These are phyloP conservation scores for Gilbertella persicaria DNA, from an alignment of 371 early-diverging fungal genomes.

Conservation along the genomic window DNA sequence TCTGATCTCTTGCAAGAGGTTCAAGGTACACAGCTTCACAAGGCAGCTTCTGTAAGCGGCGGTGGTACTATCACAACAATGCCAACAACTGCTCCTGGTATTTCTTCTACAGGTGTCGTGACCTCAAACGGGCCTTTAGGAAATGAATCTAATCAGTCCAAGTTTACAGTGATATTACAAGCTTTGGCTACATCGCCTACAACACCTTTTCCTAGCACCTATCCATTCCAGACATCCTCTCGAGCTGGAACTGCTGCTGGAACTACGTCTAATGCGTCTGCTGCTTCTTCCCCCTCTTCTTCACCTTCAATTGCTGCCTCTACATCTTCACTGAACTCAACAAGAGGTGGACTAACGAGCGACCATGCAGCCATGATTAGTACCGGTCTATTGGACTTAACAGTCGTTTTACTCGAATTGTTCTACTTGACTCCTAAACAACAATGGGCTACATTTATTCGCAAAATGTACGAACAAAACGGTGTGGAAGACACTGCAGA, in stretches of 20 bases:
- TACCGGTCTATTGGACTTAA: slow-evolving; percentile 51
- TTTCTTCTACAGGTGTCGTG: neutral
- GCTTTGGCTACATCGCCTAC: slow-evolving; percentile 46
- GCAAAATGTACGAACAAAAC: slow-evolving; percentile 37
- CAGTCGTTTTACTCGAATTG: slow-evolving; percentile 48
- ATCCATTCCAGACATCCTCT: slow-evolving; percentile 37
- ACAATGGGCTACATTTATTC: slow-evolving; percentile 43
- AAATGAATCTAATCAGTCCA: slow-evolving; percentile 1
- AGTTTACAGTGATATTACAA: slow-evolving; percentile 35
- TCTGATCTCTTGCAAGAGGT: slow-evolving; percentile 5
- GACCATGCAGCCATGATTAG: slow-evolving; percentile 41
- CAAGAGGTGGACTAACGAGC: slow-evolving; percentile 7
- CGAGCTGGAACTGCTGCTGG: slow-evolving; percentile 8
- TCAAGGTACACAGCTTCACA: neutral
- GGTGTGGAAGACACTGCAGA: slow-evolving; percentile 51
- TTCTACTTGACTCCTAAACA: slow-evolving; percentile 48
- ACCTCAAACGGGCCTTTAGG: too few relatives aligned
- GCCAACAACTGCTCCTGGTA: neutral
- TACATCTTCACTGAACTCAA: neutral
- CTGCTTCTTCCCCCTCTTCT: too few relatives aligned
- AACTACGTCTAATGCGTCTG: too few relatives aligned
- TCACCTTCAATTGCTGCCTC: too few relatives aligned
- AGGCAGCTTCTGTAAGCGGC: neutral
- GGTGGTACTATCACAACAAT: too few relatives aligned
- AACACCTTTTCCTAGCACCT: slow-evolving; percentile 41